phyloP scores from a whole-genome alignment of 2,329 filamentous ascomycete species.

The Cladophialophora chaetospira region DNA sequence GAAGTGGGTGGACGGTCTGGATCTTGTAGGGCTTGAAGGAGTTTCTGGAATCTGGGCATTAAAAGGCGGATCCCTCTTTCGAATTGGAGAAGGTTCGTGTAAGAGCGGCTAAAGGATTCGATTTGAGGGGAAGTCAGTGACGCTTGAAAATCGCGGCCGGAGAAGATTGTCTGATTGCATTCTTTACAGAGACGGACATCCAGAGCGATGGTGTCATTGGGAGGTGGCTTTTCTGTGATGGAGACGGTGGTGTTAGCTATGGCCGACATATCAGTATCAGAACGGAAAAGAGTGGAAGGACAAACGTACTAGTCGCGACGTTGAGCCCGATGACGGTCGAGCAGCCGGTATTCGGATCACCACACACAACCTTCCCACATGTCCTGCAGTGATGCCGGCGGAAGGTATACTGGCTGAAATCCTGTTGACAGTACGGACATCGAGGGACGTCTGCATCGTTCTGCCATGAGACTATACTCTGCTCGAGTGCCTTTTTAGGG shows the following conservation, averaged over 20 bases:
- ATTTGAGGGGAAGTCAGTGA: conserved; percentile 70
- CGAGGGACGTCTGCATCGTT: conserved; percentile 77
- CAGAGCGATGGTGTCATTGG: conserved; percentile 60
- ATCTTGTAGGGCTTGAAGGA: conserved; percentile 72
- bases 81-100: conserved; percentile 82
- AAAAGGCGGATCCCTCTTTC: conserved; percentile 81
- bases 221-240: conserved; percentile 32
- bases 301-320: conserved; percentile 63
- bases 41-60: conserved; percentile 79
- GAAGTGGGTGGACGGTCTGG: conserved; percentile 65
- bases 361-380: conserved; percentile 90
- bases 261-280: conserved; percentile 28
- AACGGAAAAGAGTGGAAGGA: background rate
- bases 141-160: conserved; percentile 74
- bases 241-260: conserved; percentile 27
- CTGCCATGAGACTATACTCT: conserved; percentile 93
- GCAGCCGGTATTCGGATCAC: conserved; percentile 79
- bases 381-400: conserved; percentile 91
- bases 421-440: conserved; percentile 94
- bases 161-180: conserved; percentile 73
- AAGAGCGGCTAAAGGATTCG: conserved; percentile 57
- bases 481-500: conserved; percentile 78
- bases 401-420: conserved; percentile 91
- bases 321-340: conserved; percentile 82
- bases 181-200: conserved; percentile 92